Evolutionary conservation across 495 filamentous ascomycete species (phyloP).

Genomic region (Pseudoneurospora amorphoporcata): DNA sequence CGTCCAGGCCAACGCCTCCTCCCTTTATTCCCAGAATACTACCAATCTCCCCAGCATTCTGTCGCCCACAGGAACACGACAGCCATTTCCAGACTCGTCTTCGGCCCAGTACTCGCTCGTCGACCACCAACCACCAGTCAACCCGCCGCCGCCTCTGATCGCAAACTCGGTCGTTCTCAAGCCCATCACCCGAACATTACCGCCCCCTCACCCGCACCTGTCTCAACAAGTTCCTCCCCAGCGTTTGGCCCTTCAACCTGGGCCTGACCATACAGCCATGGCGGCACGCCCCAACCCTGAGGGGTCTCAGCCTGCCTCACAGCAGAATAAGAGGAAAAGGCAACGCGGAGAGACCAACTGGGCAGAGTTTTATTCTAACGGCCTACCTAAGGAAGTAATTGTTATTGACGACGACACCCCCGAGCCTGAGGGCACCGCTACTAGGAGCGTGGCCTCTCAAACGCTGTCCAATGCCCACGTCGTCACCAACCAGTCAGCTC

Average conservation of each 20-base stretch:
- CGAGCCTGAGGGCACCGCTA: conserved; percentile 41
- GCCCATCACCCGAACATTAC: neutral
- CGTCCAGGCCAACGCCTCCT: conserved; percentile 23
- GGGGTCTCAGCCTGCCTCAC: conserved; percentile 17
- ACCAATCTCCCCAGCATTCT: neutral
- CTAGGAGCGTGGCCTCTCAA: conserved; percentile 17
- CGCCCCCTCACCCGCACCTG: neutral
- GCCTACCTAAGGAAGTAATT: conserved; percentile 85
- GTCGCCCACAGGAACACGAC: neutral
- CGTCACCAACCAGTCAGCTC: conserved; percentile 8
- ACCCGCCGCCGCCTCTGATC: conserved; percentile 14
- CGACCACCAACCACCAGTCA: conserved; percentile 31
- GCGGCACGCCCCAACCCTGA: conserved; percentile 22
- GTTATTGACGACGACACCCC: conserved; percentile 93
- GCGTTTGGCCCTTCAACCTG: conserved; percentile 7
- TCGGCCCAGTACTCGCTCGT: conserved; percentile 23
- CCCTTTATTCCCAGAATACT: conserved; percentile 21
- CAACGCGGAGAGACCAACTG: conserved; percentile 64
- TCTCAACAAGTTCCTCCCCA: neutral
- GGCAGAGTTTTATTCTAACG: conserved; percentile 86
- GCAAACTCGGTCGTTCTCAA: conserved; percentile 9
- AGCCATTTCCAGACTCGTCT: conserved; percentile 39
- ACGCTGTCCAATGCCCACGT: conserved; percentile 18
- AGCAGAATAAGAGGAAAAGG: conserved; percentile 41
- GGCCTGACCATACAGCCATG: conserved; percentile 26